Evolutionary conservation across 495 filamentous ascomycete species (phyloP), one percentile per base, ranked within the genome.

Genomic region (Penicillium simplicissimum): DNA sequence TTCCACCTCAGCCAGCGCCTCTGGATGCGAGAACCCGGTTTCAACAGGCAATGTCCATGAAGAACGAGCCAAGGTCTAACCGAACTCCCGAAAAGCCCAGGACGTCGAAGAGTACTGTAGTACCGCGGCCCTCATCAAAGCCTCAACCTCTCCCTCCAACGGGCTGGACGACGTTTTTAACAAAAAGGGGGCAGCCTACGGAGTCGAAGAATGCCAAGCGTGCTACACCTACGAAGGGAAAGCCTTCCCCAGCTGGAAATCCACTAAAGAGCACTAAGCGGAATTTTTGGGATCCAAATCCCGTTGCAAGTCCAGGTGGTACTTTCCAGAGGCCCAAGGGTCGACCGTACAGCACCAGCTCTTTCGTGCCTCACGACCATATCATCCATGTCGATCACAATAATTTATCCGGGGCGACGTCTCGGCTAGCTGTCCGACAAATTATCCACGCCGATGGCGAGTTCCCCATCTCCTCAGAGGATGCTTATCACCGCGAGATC

Each of bases 281-380:
- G 17, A 53, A 53, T 13, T 53, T 53, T 8, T 53, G 51, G 51
- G 51, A 53, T 28, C 51, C 51, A 7, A 53, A 53, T 23, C 51
- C 51, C n/a, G 23, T 53, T 37, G 17, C 51, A 8, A 53, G 31
- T 53, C 33, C 51, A 2, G 9, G 33, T 37, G 33, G 51, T 19
- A 6, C 21, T 21, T 35, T 13, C 10, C 51, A 13, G 10, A 53
- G 8, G 34, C 13, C 51, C 4, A 37, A 23, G 3, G 51, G 34
- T 17, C 17, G 51, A 34, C 23, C 51, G 8, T 53, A 53, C 51
- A 53, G 51, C 33, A 53, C 51, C 11, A 15, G 17, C 19, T 37
- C 51, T 2, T 1, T 8, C 17, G 31, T 53, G 51, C 36, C 31
- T 13, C 28, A 19, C 31, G n/a, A 37, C 19, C 17, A 19, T 8